These are phyloP conservation scores for Saccharomycopsis fermentans DNA, from an alignment of 805 yeast genomes.

Conservation along the genomic window DNA sequence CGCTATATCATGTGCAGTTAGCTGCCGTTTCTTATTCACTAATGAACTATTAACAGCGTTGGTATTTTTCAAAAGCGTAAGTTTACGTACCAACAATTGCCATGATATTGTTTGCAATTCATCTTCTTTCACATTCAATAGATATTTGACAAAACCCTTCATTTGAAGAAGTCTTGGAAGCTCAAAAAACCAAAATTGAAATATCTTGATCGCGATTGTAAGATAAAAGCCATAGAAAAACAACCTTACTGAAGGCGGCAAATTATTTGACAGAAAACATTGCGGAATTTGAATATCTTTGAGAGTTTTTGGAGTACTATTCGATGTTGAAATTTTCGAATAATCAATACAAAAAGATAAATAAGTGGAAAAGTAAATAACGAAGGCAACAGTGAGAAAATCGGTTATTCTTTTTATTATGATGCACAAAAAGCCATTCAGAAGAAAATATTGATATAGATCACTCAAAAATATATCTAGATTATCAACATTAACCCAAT, in stretches of 20 bases:
- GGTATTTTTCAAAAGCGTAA: conserved; percentile 67
- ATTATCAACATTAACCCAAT: conserved; percentile 94
- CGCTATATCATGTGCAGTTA: conserved; percentile 91
- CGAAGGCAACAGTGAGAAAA: conserved; percentile 65
- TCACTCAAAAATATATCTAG: conserved; percentile 79
- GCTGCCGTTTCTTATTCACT: conserved; percentile 51
- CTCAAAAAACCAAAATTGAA: conserved; percentile 50
- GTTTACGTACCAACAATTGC: conserved; percentile 71
- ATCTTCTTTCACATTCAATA: conserved; percentile 62
- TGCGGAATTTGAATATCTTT: conserved; percentile 30
- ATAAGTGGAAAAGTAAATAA: conserved; percentile 68
- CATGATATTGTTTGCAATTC: conserved; percentile 91
- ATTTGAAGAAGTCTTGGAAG: conserved; percentile 62
- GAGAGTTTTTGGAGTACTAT: conserved; percentile 19
- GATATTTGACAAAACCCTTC: conserved; percentile 60
- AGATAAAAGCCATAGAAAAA: conserved; percentile 34
- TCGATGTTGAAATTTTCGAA: conserved; percentile 28
- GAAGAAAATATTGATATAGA: conserved; percentile 72
- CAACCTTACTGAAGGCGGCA: conserved; percentile 23
- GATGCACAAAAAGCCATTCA: conserved; percentile 80
- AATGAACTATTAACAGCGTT: conserved; percentile 39
- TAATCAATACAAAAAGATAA: conserved; percentile 76
- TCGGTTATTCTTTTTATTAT: conserved; percentile 55
- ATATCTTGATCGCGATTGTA: conserved; percentile 35
- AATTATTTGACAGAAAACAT: conserved; percentile 26